phyloP scores from a whole-genome alignment of 225 moss, liverwort and hornwort genomes.

The Neckera pumila region DNA sequence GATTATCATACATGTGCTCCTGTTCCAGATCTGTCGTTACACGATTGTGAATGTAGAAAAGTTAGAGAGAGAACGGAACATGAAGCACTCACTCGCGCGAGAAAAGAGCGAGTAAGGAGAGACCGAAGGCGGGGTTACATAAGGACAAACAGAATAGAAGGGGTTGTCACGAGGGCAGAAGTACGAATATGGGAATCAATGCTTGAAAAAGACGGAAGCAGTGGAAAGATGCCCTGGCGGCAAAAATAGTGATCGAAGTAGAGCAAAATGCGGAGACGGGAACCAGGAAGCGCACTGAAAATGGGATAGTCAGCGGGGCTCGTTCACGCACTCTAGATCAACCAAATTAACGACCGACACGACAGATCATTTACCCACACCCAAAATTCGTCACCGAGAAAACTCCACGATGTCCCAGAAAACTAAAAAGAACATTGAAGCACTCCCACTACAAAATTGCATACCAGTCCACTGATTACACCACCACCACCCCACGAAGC shows the following conservation, averaged over 20 bases:
- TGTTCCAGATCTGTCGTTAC: not conserved
- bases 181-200: constrained; percentile 25
- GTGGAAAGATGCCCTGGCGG: constrained; percentile 20
- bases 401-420: not conserved
- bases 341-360: not conserved
- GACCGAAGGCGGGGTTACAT: not conserved
- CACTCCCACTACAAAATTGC: not conserved
- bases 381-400: not conserved
- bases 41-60: not conserved
- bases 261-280: constrained; percentile 6
- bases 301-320: not conserved
- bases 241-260: constrained; percentile 13
- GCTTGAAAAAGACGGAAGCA: constrained; percentile 12
- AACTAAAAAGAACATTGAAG: not conserved
- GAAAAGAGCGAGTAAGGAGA: not conserved
- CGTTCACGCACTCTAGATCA: not conserved
- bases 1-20: not conserved
- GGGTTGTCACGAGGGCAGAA: not conserved
- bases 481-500: not conserved
- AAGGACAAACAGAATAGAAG: not conserved
- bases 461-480: not conserved
- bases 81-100: not conserved
- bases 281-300: not conserved
- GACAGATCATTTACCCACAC: not conserved
- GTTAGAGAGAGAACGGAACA: not conserved